Conservation (phyloP, 23 red algal species). For the Gracilaria vermiculophylla region DNA sequence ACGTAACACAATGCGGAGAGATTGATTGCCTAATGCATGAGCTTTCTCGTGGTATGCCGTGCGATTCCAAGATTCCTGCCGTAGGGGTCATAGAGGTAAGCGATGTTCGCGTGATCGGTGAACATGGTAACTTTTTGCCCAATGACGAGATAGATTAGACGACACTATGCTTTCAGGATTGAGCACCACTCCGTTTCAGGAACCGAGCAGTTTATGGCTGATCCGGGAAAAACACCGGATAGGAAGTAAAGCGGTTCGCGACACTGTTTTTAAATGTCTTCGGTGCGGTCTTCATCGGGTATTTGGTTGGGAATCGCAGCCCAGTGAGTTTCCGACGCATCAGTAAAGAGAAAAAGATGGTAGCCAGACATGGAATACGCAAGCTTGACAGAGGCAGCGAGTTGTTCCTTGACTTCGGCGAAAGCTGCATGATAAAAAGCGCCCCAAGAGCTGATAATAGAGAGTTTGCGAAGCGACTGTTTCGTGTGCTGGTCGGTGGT, state of each 20-base stretch:
- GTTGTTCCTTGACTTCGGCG: background rate
- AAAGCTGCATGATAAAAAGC: slow-evolving; percentile 3
- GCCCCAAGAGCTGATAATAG: slow-evolving; percentile 1
- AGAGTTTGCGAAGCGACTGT: background rate
- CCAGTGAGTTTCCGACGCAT: slow-evolving; percentile 6
- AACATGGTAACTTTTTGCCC: background rate
- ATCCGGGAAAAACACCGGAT: background rate
- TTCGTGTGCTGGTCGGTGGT: slow-evolving; percentile 12
- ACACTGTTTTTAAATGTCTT: background rate
- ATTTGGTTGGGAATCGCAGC: slow-evolving; percentile 11
- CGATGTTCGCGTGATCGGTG: slow-evolving; percentile 27
- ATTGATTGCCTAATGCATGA: slow-evolving; percentile 21
- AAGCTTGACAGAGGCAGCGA: background rate
- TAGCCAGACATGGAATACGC: background rate
- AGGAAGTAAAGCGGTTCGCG: slow-evolving; percentile 17
- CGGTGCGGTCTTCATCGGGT: background rate
- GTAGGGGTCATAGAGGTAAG: slow-evolving; percentile 26
- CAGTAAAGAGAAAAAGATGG: background rate
- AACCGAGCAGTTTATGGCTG: background rate
- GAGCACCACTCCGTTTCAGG: slow-evolving; percentile 27
- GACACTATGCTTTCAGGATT: slow-evolving; percentile 12
- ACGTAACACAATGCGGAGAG: background rate
- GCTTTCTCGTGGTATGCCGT: slow-evolving; percentile 1
- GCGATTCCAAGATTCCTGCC: background rate
- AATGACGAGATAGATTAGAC: slow-evolving; percentile 13